Base-by-base conservation (phyloP, 2,329 filamentous ascomycete genomes). In the Lasiodiplodia sp. region DNA sequence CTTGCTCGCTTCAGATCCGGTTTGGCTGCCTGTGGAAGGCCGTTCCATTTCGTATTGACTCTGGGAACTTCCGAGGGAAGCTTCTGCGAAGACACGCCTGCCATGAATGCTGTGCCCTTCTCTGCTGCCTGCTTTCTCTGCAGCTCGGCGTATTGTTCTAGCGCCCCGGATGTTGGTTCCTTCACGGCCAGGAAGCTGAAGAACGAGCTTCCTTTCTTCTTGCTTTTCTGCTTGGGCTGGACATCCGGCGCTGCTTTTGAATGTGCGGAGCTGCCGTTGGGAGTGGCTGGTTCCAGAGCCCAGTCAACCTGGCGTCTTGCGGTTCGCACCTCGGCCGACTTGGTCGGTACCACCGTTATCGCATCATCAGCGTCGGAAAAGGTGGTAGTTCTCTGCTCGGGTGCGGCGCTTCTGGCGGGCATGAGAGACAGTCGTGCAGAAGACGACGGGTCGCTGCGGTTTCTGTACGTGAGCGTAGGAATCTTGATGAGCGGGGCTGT, bases 21-120 rank as follows among this genome's bases (percentile, higher is more conserved):
- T 31, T 55, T 83, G 53, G 79, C 71, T 1, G 73, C 70, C 25
- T 82, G 78, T 14, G 85, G 85, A 8, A 86, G 73, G 11, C 85
- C 85, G 71, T 86, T 81, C 85, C 85, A 86, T 74, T 84, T 86
- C 34, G 82, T 82, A 69, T 86, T 87, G 44, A 86, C 84, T 70
- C 82, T 86, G 23, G 85, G 85, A 1, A 86, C 83, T 66, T 76
- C 77, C 3, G 79, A 71, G 6, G 85, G 85, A 47, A 87, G 78
- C 71, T 83, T 85, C 69, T 83, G 79, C 6, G 78, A 72, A 6
- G 82, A 81, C 1, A 83, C 75, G 52, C 79, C 76, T 1, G 80
- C 74, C 62, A 82, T 69, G 57, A 62, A 68, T 18, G 65, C 55
- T 0, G 71, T 70, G 44, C 78, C 77, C 23, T 72, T 56, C 11